A percentile compares a stretch with the other conserved stretches of the same genome.
phyloP scores from a whole-genome alignment of 805 yeast genomes.

The Lipomyces starkeyi region DNA sequence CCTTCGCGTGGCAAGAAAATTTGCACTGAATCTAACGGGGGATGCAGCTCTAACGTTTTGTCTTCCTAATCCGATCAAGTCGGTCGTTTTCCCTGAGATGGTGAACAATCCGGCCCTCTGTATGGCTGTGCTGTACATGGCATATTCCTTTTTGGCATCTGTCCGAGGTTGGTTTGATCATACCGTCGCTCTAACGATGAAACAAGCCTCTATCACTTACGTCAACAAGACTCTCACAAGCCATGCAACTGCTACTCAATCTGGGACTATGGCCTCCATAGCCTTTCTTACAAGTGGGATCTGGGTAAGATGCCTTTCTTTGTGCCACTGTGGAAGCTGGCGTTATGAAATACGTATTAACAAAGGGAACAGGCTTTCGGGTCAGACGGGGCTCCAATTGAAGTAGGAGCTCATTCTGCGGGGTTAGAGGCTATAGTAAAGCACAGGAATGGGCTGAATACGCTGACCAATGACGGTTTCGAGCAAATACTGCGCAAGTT shows the following conservation, averaged over 20 bases:
- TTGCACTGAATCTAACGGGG: neutral
- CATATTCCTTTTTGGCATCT: neutral
- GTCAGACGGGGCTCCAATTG: neutral
- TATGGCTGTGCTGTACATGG: neutral
- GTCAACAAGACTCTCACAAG: neutral
- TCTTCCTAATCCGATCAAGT: slow-evolving; percentile 1
- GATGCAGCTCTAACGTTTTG: neutral
- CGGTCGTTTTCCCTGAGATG: neutral
- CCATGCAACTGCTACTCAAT: neutral
- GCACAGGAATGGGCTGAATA: slow-evolving; percentile 3
- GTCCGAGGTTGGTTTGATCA: neutral
- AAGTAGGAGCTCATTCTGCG: slow-evolving; percentile 3
- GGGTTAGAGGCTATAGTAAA: slow-evolving; percentile 1
- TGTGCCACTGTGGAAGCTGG: neutral
- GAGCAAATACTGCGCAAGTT: neutral
- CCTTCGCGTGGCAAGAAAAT: neutral
- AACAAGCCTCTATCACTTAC: neutral
- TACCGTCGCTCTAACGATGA: neutral
- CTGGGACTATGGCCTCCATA: slow-evolving; percentile 1
- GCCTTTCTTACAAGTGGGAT: neutral
- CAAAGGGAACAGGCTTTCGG: neutral
- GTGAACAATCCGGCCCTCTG: neutral
- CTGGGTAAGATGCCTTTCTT: neutral
- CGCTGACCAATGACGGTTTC: slow-evolving; percentile 1
- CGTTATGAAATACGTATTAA: neutral